Base-by-base conservation (phyloP, 768 basidiomycete species). In the Naganishia onofrii region DNA sequence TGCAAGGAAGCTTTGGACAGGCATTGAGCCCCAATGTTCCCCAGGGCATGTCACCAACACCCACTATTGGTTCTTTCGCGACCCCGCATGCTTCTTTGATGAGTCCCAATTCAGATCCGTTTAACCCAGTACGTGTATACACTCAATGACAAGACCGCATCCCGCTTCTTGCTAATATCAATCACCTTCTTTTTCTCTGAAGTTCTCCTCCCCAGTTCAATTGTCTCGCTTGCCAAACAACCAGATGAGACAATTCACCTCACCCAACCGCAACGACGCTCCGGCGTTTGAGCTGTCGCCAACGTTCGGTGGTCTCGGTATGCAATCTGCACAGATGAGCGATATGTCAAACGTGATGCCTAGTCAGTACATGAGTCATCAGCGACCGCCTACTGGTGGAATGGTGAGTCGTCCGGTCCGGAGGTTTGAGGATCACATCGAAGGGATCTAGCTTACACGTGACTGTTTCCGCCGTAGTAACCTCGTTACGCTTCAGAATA, bases 81-180 rank as follows among this genome's bases (percentile, higher is more conserved):
- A 70, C 72, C 12, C 77, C 78, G 8, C 76, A 73, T 29, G 71
- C 71, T 36, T 72, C 74, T 34, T 76, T 81, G 76, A 79, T 79
- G 77, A 74, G 73, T 66, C 80, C 80, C 9, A 77, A 71, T 26
- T 77, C 76, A 5, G 80, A 81, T 68, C 80, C 80, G 12, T 81
- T 81, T 71, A 81, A 81, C 66, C 80, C 80, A 29, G 79, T 80
- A 46, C 73, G 78, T 75, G 12, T 38, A 44, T n/a, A n/a, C 7
- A 66, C 21, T 31, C 48, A 9, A 29, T 26, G 31, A 2, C 26
- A 26, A 12, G 17, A n/a, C 29, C 15, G 42, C 8, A 42, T 42
- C 9, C 3, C 48, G 4, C 12, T 15, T 12, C 26, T 15, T 53
- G 42, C 65, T 66, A 19, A 53, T 51, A 3, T 53, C 34, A 3